These are phyloP conservation scores for Endocladia muricata DNA, from an alignment of 31 red algal genomes.

Conservation along the genomic window DNA sequence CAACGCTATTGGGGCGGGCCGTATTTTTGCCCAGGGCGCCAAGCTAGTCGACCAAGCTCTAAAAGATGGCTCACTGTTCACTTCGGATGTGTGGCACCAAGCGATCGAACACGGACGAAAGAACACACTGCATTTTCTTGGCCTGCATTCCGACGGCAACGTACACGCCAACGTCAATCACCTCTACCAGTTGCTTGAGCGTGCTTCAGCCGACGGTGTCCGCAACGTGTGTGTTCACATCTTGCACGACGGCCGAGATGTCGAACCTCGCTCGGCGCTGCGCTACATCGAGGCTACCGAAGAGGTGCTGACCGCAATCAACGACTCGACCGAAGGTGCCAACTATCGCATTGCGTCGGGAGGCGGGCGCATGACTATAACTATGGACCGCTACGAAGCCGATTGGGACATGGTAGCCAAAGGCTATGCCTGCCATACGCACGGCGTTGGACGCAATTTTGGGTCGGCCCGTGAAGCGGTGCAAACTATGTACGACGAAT, in stretches of 20 bases:
- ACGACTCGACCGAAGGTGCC: slow-evolving; percentile 61
- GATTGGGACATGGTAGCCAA: slow-evolving; percentile 83
- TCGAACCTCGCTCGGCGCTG: too few relatives aligned
- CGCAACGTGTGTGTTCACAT: neutral
- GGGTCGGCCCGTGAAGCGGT: slow-evolving; percentile 58
- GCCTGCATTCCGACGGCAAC: slow-evolving; percentile 2
- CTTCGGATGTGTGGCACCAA: neutral
- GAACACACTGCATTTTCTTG: slow-evolving; percentile 7
- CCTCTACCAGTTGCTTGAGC: neutral
- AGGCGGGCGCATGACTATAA: slow-evolving; percentile 79
- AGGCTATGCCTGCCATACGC: slow-evolving; percentile 68
- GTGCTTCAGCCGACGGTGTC: slow-evolving; percentile 1
- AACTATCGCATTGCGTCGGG: slow-evolving; percentile 67
- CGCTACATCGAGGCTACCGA: slow-evolving; percentile 81
- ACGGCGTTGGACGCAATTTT: slow-evolving; percentile 64
- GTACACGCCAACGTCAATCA: slow-evolving; percentile 5
- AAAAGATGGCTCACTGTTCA: neutral
- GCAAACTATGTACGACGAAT: slow-evolving; percentile 73
- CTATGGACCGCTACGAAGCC: slow-evolving; percentile 94
- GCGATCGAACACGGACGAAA: neutral
- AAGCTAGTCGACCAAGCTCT: neutral
- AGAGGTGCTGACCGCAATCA: slow-evolving; percentile 55
- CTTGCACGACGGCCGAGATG: slow-evolving; percentile 10
- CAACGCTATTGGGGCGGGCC: neutral
- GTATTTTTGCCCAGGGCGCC: neutral